phyloP scores from a whole-genome alignment of 345 rosid genomes.

The Camelina hispida region DNA sequence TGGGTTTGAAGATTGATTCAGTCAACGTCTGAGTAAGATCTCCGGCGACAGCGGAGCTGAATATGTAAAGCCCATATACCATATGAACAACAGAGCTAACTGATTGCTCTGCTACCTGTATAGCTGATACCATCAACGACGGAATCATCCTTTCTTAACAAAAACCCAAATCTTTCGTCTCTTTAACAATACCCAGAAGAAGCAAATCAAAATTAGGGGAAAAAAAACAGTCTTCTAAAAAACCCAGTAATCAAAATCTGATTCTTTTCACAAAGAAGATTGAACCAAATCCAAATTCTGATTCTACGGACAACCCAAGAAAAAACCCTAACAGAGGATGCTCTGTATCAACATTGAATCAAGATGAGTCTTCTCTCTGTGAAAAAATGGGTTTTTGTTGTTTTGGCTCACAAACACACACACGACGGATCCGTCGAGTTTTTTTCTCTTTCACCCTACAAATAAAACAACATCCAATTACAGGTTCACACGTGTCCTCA shows the following conservation, averaged over 20 bases:
- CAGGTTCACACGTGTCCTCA: no score
- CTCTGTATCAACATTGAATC: constrained; percentile 34
- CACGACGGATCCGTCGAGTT: no score
- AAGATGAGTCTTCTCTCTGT: constrained; percentile 13
- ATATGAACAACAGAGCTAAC: constrained; percentile 81
- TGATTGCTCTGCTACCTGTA: constrained; percentile 79
- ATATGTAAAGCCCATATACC: constrained; percentile 78
- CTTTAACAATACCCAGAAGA: background rate
- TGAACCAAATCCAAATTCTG: background rate
- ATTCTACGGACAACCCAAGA: constrained; percentile 13
- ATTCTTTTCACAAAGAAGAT: background rate
- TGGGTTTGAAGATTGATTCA: constrained; percentile 61
- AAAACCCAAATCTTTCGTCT: background rate
- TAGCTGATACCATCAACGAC: constrained; percentile 60
- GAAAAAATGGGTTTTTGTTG: constrained; percentile 15
- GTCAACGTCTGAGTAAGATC: constrained; percentile 68
- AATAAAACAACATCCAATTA: no score
- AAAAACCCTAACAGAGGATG: constrained; percentile 4
- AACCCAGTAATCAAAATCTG: constrained; percentile 12
- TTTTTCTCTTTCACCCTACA: no score
- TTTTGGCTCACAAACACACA: constrained; percentile 40
- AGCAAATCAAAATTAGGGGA: no score
- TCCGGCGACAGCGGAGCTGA: constrained; percentile 90
- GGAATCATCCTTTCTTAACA: constrained; percentile 26
- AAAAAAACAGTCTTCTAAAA: background rate